Evolutionary conservation across 768 basidiomycete species (phyloP), one percentile per base, ranked within the genome.

Genomic region (Suillus cothurnatus): DNA sequence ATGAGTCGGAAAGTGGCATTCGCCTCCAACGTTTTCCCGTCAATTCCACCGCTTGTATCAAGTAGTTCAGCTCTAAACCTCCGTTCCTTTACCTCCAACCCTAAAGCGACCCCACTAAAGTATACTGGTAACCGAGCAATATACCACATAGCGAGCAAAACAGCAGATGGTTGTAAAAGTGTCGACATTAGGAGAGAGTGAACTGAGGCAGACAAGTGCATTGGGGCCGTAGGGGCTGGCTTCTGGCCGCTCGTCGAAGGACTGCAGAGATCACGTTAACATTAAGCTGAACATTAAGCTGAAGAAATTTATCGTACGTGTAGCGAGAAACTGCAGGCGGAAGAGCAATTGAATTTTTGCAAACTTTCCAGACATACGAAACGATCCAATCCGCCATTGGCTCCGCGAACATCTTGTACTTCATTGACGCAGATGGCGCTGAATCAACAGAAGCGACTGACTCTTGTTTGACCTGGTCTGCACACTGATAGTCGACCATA

Each of bases 311-410:
- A 55, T 82, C 89, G 71, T 80, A 93, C 92, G 75, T 79, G 55
- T 86, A 79, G 66, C 80, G 81, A 6, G 83, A 80, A 69, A 88
- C 87, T 39, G 75, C 71, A 11, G 82, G 70, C 4, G 88, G 86
- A 61, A 92, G 78, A 69, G 84, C 83, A 64, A 88, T 81, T 53
- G 86, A 88, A n/a, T 88, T 89, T 19, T 89, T 90, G 73, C 92
- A 92, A 53, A 87, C 86, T 74, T 90, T 92, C 92, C 92, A 94
- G 19, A 92, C 86, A 72, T 90, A 94, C 61, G 82, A 82, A 50
- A 90, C 88, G 28, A 93, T 78, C 92, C 92, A 94, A 64, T 90
- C 88, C 4, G 92, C 85, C 66, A 94, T 80, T 21, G 92, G 91
- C 61, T 92, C 90, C 0, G 89, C 86, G 12, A 93, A 81, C 71